Percentiles rank a stretch among this genome's conserved stretches.
Evolutionary conservation across 371 early-diverging fungal species (phyloP).

Genomic region (Saksenaea oblongispora): DNA sequence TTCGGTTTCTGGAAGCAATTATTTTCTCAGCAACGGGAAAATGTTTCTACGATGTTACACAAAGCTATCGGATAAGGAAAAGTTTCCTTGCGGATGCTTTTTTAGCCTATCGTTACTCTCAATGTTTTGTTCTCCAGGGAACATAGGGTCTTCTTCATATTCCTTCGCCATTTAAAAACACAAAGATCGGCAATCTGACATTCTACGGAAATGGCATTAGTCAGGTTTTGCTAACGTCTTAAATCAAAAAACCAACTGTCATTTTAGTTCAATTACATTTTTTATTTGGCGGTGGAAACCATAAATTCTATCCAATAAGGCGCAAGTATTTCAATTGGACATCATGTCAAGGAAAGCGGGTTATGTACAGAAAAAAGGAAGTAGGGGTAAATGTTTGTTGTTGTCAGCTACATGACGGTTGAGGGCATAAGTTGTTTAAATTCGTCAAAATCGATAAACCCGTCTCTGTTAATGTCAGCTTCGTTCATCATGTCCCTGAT

Average conservation of each 20-base stretch:
- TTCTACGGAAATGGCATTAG: too few relatives aligned
- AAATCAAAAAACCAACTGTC: too few relatives aligned
- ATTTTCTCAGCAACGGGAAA: not conserved
- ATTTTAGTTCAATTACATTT: too few relatives aligned
- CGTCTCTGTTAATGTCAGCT: slow-evolving; percentile 78
- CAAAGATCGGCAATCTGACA: too few relatives aligned
- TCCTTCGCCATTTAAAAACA: too few relatives aligned
- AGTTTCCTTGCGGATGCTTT: not conserved
- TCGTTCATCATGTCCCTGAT: slow-evolving; percentile 82
- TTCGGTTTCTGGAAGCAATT: not conserved
- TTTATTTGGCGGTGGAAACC: too few relatives aligned
- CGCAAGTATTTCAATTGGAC: not conserved
- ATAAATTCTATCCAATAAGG: not conserved
- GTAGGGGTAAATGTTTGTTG: slow-evolving; percentile 1
- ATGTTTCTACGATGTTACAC: not conserved
- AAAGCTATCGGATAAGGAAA: not conserved
- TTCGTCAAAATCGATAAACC: slow-evolving; percentile 61
- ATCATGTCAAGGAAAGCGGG: not conserved
- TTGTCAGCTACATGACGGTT: not conserved
- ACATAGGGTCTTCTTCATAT: too few relatives aligned
- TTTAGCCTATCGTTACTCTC: too few relatives aligned
- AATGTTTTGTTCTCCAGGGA: too few relatives aligned
- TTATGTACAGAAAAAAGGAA: slow-evolving; percentile 9
- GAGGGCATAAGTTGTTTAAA: slow-evolving; percentile 60
- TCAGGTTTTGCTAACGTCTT: too few relatives aligned